These are phyloP conservation scores for Candida rishiriensis DNA, from an alignment of 805 yeast genomes.

Conservation along the genomic window DNA sequence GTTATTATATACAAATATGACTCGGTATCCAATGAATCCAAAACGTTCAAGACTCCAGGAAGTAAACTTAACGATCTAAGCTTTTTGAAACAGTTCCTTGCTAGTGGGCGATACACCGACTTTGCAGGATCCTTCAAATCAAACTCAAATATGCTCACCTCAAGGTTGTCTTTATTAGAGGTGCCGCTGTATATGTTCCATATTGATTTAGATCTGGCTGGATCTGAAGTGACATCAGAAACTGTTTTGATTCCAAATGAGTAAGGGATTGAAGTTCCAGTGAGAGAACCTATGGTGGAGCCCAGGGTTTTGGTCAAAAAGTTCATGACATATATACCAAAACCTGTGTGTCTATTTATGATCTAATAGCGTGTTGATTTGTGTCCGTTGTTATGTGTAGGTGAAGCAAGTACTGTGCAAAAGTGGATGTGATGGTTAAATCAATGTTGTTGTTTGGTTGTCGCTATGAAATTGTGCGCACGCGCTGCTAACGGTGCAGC, in stretches of 20 bases:
- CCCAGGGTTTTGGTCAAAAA: conserved; percentile 62
- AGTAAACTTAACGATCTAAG: conserved; percentile 51
- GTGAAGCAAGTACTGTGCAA: no score
- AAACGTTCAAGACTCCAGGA: conserved; percentile 62
- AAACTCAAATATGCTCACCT: conserved; percentile 65
- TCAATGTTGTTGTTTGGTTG: no score
- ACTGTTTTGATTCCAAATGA: conserved; percentile 41
- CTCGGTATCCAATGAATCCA: conserved; percentile 65
- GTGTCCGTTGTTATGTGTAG: no score
- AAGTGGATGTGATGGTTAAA: no score
- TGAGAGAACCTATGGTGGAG: conserved; percentile 47
- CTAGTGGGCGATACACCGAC: conserved; percentile 31
- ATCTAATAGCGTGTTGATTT: no score
- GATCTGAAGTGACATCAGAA: conserved; percentile 18
- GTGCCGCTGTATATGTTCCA: conserved; percentile 67
- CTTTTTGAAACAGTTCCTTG: conserved; percentile 41
- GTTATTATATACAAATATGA: conserved; percentile 54
- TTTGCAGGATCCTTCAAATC: conserved; percentile 39
- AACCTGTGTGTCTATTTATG: no score
- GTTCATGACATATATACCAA: conserved; percentile 42
- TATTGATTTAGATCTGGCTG: conserved; percentile 33
- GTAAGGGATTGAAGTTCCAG: conserved; percentile 58
- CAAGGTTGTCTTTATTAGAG: conserved; percentile 44
- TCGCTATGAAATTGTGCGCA: no score
- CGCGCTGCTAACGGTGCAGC: no score